phyloP scores from a whole-genome alignment of 2,329 filamentous ascomycete genomes.

The Fusarium mundagurra region DNA sequence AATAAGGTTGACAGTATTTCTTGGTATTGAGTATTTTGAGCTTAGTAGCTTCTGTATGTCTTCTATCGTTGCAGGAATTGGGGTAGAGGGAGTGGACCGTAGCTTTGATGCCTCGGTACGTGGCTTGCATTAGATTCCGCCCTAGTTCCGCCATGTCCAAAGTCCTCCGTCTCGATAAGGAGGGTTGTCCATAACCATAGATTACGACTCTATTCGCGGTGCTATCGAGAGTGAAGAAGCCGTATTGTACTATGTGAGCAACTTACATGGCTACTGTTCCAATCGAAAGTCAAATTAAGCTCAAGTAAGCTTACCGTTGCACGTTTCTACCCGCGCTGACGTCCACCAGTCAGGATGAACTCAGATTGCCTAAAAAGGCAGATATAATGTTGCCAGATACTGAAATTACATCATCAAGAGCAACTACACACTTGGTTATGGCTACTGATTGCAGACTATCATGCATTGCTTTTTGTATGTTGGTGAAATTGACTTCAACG shows the following conservation, averaged over 20 bases:
- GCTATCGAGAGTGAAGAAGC: fast-evolving
- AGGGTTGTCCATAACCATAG: neutral
- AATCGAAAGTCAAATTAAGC: neutral
- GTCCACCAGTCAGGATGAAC: neutral
- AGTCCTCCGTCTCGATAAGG: neutral
- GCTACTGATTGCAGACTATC: no score
- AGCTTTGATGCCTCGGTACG: neutral
- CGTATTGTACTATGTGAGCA: neutral
- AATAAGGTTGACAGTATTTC: neutral
- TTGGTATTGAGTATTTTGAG: neutral
- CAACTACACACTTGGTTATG: neutral
- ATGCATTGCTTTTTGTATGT: neutral
- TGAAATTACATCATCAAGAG: neutral
- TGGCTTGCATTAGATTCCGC: neutral
- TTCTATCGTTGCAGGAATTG: neutral
- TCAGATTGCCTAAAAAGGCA: neutral
- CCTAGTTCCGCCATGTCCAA: neutral
- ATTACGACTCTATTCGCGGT: neutral
- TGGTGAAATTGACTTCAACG: neutral
- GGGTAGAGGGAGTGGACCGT: neutral
- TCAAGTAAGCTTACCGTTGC: conserved; percentile 6
- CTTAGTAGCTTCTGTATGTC: neutral
- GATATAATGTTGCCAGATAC: neutral
- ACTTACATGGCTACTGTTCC: neutral
- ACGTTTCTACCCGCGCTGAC: conserved; percentile 1